Evolutionary conservation across 192 early-diverging fungal species (phyloP), one percentile per base, ranked within the genome.

Genomic region (Gigaspora rosea): DNA sequence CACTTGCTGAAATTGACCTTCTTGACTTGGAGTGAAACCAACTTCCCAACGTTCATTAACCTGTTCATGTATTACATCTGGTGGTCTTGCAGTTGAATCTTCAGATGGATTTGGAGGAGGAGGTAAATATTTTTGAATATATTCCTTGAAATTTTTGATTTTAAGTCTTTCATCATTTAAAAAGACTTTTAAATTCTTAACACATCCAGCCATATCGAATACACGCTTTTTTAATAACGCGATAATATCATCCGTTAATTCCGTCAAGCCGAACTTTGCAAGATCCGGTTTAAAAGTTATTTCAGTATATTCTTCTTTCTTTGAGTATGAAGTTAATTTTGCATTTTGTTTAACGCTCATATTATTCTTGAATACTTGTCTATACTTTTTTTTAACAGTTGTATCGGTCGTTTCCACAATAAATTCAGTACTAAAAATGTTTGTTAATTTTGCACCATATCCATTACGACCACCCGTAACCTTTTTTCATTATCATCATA

Each of bases 271-370:
- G 82, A 99, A 99, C 79, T 94, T 93, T 67, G 68, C 81, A 75
- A 97, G 88, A 83, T 99, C 97, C 0, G 97, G 97, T 65, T 92
- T 94, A 82, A 99, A 99, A 6, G 95, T 93, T 80, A 99, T 96
- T 80, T 86, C 87, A 1, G 97, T 98, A 75, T 87, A 97, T 82
- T 97, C 93, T 50, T 91, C 90, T 54, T 89, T 88, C 20, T 86
- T 87, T 15, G 83, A 81, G 78, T 92, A 85, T 35, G 75, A 79
- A 48, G 88, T 92, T 72, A 98, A 92, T 75, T 87, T 86, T 13
- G 96, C 96, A 71, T 87, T 88, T 46, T 85, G 83, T 35, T 87
- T 95, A 63, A 88, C 78, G 41, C 86, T 87, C 96, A 99, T 99
- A 80, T 99, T 98, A n/a, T 97, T 88, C 1, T 75, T 84, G 77